Base-by-base conservation (phyloP, 257 asterid genomes). In the Solanum bukasovii region DNA sequence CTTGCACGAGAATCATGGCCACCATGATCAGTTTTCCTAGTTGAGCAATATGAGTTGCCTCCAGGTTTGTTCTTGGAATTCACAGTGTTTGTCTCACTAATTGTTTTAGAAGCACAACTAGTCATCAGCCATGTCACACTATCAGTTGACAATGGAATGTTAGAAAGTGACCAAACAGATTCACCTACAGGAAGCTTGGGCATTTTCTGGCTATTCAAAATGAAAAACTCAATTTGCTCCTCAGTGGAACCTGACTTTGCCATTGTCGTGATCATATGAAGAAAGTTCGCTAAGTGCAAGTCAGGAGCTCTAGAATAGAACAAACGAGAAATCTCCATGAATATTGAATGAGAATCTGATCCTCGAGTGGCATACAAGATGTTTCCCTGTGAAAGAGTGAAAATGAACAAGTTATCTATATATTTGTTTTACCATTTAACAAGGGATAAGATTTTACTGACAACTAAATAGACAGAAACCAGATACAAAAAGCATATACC, bases 281-380 rank as follows among this genome's bases (percentile, higher is more conserved):
- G 98, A 91, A 97, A 96, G 92, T 97, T 97, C 23, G 98, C 99
- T n/a, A 97, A 88, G 86, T 93, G 98, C 93, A 97, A 86, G 70
- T 95, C 93, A 4, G 94, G 94, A 90, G 90, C 85, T 87, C 93
- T 98, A 49, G 88, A 87, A 52, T 83, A 90, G 31, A 97, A 92
- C 25, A 96, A 88, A 88, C 93, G 88, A 83, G 99, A 96, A 44
- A 97, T 88, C 91, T 97, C 98, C 89, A 94, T 81, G 86, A 93
- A 97, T 83, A 96, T 74, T 37, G 98, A 86, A 90, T 96, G 98
- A 33, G 93, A 86, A 91, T 95, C 96, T 23, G 96, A 90, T 73
- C 88, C 94, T 77, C 61, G 92, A 89, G 94, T 90, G 90, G 95
- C 93, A 91, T 93, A 97, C 87, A 97, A 86, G 85, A 90, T 89